Conservation (phyloP, 2,329 filamentous ascomycete species). For the Alternaria tenuissima region DNA sequence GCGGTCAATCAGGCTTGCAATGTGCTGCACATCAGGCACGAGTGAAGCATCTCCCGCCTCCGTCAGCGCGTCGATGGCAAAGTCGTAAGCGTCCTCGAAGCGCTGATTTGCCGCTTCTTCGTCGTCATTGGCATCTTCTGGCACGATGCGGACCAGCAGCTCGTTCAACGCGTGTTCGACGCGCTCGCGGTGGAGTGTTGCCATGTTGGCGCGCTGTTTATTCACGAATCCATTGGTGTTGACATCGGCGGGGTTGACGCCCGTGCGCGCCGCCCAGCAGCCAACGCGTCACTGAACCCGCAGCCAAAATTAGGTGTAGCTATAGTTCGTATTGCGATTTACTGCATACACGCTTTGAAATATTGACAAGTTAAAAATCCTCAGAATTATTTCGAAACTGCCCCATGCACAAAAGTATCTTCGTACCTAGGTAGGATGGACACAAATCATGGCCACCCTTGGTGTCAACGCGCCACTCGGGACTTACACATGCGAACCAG, state of each 20-base stretch:
- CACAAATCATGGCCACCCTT: too few species aligned
- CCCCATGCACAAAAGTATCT: too few species aligned
- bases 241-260: slow-evolving; percentile 18
- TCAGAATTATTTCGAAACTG: too few species aligned
- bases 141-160: slow-evolving; percentile 78
- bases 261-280: slow-evolving; percentile 9
- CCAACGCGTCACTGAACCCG: neutral
- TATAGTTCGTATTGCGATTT: too few species aligned
- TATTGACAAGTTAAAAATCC: too few species aligned
- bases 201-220: slow-evolving; percentile 42
- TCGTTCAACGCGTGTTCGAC: slow-evolving; percentile 81
- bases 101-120: slow-evolving; percentile 73
- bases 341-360: too few species aligned
- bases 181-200: slow-evolving; percentile 60
- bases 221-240: slow-evolving; percentile 11
- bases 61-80: slow-evolving; percentile 59
- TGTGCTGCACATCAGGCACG: slow-evolving; percentile 83
- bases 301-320: too few species aligned
- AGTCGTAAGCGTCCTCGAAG: slow-evolving; percentile 68
- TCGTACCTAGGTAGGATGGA: too few species aligned
- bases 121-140: slow-evolving; percentile 70
- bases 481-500: too few species aligned
- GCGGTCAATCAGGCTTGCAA: slow-evolving; percentile 89
- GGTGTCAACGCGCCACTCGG: too few species aligned
- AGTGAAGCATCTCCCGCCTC: slow-evolving; percentile 60